Conservation (phyloP, 106 monocot species). For the Cymbidium sinense region DNA sequence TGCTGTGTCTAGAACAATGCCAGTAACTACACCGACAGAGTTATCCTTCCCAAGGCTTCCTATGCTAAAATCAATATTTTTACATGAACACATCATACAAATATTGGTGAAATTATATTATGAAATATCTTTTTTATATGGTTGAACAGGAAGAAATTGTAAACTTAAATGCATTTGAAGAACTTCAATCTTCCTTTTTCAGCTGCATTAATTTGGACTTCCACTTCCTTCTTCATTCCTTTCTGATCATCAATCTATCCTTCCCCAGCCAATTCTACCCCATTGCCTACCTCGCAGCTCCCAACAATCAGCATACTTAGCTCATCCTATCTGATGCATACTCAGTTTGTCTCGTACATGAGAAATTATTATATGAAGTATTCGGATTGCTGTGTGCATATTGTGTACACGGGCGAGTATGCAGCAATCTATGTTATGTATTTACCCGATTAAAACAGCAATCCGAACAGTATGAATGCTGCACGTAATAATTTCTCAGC, state of each 20-base stretch:
- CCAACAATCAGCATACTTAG: not conserved
- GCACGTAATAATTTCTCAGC: too few species aligned
- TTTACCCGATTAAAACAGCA: too few species aligned
- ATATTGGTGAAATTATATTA: not conserved
- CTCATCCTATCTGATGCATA: too few species aligned
- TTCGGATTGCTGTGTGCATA: too few species aligned
- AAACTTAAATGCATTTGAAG: too few species aligned
- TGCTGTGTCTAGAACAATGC: conserved; percentile 57
- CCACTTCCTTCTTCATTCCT: not conserved
- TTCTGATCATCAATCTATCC: not conserved
- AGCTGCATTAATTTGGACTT: not conserved
- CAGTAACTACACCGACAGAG: conserved; percentile 44
- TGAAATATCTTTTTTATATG: not conserved
- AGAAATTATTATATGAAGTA: too few species aligned
- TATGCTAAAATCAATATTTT: conserved; percentile 48
- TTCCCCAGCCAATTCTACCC: not conserved
- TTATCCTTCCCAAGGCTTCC: conserved; percentile 90
- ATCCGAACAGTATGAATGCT: too few species aligned
- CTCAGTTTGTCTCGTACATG: too few species aligned
- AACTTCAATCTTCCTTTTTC: not conserved
- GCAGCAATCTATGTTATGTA: too few species aligned
- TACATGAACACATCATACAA: not conserved
- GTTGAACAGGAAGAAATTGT: too few species aligned
- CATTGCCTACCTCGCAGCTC: too few species aligned
- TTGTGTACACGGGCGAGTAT: too few species aligned